phyloP scores from a whole-genome alignment of 768 basidiomycete species.

The Boletus rex-veris region DNA sequence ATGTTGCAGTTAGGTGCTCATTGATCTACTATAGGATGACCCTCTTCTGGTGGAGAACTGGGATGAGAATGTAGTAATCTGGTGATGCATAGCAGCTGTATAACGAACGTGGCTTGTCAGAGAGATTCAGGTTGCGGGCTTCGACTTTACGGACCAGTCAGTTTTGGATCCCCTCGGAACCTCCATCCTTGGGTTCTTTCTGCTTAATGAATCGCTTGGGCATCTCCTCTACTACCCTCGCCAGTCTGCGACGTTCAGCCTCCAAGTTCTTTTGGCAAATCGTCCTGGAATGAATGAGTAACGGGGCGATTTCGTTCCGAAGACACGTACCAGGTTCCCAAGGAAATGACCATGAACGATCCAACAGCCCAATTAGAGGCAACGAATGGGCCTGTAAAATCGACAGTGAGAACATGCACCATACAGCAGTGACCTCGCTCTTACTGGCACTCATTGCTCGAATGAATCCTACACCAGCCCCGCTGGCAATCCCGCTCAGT shows the following conservation, averaged over 20 bases:
- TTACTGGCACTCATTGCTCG: constrained; percentile 62
- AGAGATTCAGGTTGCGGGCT: not conserved
- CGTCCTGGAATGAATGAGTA: constrained; percentile 42
- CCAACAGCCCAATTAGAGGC: constrained; percentile 80
- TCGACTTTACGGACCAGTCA: not conserved
- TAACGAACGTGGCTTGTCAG: not conserved
- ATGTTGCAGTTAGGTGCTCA: not conserved
- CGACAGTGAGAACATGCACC: constrained; percentile 5
- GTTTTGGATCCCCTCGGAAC: constrained; percentile 6
- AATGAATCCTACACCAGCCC: constrained; percentile 71
- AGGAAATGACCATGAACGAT: constrained; percentile 64
- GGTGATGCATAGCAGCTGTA: constrained; percentile 38
- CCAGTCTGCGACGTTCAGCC: constrained; percentile 52
- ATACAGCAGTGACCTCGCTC: constrained; percentile 23
- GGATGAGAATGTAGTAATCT: constrained; percentile 52
- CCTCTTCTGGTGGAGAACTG: constrained; percentile 72
- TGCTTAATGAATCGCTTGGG: constrained; percentile 52
- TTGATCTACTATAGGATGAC: constrained; percentile 46
- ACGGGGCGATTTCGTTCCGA: not conserved
- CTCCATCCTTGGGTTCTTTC: constrained; percentile 32
- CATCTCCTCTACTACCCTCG: constrained; percentile 57
- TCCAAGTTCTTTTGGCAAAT: constrained; percentile 57
- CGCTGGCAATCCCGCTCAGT: constrained; percentile 75
- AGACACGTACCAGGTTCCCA: constrained; percentile 62
- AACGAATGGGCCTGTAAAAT: constrained; percentile 45